These are phyloP conservation scores for Apophysomyces ossiformis DNA, from an alignment of 371 early-diverging fungal species.

Conservation along the genomic window DNA sequence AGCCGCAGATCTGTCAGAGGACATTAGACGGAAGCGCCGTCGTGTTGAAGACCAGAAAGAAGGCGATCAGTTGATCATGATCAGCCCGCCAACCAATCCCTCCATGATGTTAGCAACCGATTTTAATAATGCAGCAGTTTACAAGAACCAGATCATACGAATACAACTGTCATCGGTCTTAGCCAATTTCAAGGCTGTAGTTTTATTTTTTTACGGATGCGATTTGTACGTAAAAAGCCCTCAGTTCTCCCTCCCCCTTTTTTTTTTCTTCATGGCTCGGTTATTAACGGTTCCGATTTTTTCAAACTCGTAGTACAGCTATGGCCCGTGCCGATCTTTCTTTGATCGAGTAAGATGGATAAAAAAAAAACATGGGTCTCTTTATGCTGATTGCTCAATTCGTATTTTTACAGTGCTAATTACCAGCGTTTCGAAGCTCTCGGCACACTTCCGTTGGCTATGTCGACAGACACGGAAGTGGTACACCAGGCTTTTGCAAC, in stretches of 20 bases:
- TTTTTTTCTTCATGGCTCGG: neutral
- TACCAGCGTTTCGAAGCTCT: constrained; percentile 22
- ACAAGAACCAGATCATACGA: constrained; percentile 21
- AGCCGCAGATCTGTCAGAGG: no score
- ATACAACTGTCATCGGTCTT: constrained; percentile 9
- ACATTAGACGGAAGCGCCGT: constrained; percentile 7
- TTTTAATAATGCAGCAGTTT: constrained; percentile 28
- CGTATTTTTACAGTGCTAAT: constrained; percentile 15
- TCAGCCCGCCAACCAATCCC: constrained; percentile 22
- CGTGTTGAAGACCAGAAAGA: constrained; percentile 14
- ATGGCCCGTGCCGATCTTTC: constrained; percentile 20
- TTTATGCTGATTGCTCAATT: neutral
- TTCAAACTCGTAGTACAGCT: constrained; percentile 16
- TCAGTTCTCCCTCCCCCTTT: neutral
- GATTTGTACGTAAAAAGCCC: constrained; percentile 31
- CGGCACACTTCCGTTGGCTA: constrained; percentile 24
- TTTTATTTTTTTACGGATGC: constrained; percentile 36
- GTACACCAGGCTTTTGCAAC: constrained; percentile 28
- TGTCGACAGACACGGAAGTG: constrained; percentile 35
- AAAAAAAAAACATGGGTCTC: neutral
- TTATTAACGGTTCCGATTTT: no score
- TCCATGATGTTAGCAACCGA: constrained; percentile 28
- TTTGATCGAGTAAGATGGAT: constrained; percentile 23
- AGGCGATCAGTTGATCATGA: constrained; percentile 1
- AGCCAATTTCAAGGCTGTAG: constrained; percentile 16